phyloP scores from a whole-genome alignment of 495 filamentous ascomycete species.

The Trichocladium uniseriatum region DNA sequence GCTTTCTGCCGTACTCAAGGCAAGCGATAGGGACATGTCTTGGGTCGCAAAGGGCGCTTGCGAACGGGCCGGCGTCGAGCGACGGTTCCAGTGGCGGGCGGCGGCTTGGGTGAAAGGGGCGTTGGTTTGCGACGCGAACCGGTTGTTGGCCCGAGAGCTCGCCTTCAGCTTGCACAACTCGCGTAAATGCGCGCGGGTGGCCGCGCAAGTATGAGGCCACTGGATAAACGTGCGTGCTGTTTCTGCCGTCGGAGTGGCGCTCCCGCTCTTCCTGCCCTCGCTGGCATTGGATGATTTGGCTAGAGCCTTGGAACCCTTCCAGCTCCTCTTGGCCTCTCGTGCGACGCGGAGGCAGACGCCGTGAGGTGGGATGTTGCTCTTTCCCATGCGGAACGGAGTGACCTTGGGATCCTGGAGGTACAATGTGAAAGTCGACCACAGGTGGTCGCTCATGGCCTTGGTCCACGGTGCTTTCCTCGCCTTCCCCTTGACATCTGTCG shows the following conservation, averaged over 20 bases:
- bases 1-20: conserved; percentile 65
- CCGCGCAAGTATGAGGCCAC: conserved; percentile 78
- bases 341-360: conserved; percentile 87
- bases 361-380: conserved; percentile 75
- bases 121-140: conserved; percentile 59
- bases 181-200: conserved; percentile 72
- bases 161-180: conserved; percentile 73
- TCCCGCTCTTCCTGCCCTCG: conserved; percentile 45
- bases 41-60: conserved; percentile 49
- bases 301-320: conserved; percentile 53
- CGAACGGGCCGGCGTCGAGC: conserved; percentile 28
- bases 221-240: conserved; percentile 35
- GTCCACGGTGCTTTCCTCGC: conserved; percentile 58
- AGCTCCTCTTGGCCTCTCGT: conserved; percentile 72
- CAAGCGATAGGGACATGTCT: conserved; percentile 78
- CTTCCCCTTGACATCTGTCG: conserved; percentile 16
- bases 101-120: conserved; percentile 58
- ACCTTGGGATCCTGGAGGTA: conserved; percentile 89
- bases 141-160: conserved; percentile 53
- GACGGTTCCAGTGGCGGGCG: conserved; percentile 36
- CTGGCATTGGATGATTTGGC: conserved; percentile 18
- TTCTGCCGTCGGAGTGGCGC: conserved; percentile 54
- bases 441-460: conserved; percentile 79
- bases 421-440: conserved; percentile 82
- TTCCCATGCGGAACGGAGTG: conserved; percentile 86